phyloP scores from a whole-genome alignment of 306 rosid species.

The Prunus dulcis region DNA sequence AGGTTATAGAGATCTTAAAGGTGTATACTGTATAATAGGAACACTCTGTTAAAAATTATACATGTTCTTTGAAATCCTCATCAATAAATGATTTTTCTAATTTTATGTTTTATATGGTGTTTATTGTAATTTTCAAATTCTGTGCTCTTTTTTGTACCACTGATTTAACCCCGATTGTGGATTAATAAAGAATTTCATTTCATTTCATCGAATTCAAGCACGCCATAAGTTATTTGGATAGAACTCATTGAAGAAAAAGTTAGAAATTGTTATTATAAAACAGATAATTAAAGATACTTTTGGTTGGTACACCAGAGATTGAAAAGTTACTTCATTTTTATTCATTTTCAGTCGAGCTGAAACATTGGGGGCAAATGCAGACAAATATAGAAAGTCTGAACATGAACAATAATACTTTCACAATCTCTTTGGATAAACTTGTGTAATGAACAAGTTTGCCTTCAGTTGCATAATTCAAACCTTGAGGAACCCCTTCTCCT shows the following conservation, averaged over 20 bases:
- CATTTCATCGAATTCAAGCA: background rate
- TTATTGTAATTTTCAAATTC: background rate
- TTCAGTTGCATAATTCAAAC: background rate
- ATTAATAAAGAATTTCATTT: background rate
- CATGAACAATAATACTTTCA: background rate
- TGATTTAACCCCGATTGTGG: background rate
- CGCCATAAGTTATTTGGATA: background rate
- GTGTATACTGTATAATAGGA: background rate
- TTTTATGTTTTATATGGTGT: background rate
- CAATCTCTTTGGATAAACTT: background rate
- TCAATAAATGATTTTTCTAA: background rate
- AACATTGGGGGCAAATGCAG: background rate
- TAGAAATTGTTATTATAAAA: background rate
- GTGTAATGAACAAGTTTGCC: background rate
- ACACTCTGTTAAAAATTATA: background rate
- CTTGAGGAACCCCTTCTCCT: no score
- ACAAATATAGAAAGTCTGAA: background rate
- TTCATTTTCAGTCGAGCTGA: background rate
- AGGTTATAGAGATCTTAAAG: constrained; percentile 11
- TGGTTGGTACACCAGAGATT: background rate
- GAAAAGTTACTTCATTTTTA: background rate
- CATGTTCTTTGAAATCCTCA: background rate
- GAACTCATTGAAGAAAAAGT: background rate
- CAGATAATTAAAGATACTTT: background rate
- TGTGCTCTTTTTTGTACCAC: no score